Conservation (phyloP, 768 basidiomycete species). For the Amanita fuliginea region DNA sequence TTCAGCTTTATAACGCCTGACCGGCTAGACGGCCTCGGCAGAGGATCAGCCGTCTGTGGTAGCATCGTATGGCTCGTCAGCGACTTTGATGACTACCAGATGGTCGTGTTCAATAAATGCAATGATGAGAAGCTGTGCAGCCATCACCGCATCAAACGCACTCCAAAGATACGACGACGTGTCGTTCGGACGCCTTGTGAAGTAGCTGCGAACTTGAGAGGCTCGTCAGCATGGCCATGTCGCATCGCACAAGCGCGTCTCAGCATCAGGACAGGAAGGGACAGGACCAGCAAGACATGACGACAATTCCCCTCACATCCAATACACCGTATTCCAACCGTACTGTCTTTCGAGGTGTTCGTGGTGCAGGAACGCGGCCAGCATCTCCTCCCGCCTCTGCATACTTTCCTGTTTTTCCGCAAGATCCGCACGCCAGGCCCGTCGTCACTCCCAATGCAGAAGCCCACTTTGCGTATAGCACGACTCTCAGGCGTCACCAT, state of each 20-base stretch:
- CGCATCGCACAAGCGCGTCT: constrained; percentile 14
- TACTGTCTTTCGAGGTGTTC: not conserved
- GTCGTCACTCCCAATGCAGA: constrained; percentile 54
- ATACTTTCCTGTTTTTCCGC: constrained; percentile 57
- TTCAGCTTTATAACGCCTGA: constrained; percentile 2
- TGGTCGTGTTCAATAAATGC: too few species aligned
- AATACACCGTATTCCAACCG: constrained; percentile 25
- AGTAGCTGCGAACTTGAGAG: too few species aligned
- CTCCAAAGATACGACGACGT: not conserved
- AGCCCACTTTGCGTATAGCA: constrained; percentile 75
- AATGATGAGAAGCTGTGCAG: too few species aligned
- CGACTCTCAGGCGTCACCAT: constrained; percentile 62
- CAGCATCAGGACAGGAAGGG: constrained; percentile 29
- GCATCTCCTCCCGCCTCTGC: constrained; percentile 73
- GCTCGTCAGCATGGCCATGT: not conserved
- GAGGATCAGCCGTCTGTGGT: too few species aligned
- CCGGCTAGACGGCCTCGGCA: too few species aligned
- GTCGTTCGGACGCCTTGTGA: not conserved
- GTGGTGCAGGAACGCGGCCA: constrained; percentile 16
- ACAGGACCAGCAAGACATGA: constrained; percentile 4
- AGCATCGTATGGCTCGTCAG: too few species aligned
- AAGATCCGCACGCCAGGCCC: constrained; percentile 35
- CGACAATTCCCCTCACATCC: constrained; percentile 16
- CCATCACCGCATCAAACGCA: too few species aligned
- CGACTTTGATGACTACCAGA: too few species aligned